Base-by-base conservation (phyloP, 2,329 filamentous ascomycete species). In the Aspergillus chevalieri region DNA sequence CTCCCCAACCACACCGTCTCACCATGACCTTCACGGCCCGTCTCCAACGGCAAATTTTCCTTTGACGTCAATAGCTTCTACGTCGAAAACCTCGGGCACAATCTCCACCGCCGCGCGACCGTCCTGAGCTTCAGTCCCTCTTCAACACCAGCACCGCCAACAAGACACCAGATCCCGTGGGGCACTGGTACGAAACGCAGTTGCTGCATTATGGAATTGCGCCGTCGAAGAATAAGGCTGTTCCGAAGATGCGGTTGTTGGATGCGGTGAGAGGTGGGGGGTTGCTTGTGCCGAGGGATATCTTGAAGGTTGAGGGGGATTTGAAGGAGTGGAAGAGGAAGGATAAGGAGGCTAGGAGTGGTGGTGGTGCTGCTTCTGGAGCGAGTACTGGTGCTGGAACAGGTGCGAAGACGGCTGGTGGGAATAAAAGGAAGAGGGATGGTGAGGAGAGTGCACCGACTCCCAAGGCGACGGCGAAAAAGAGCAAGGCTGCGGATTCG, bases 151-250 rank as follows among this genome's bases (percentile, higher is more conserved):
- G 55, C 33, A 46, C 52, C 7, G 36, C 46, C 10, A 46, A 12
- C 3, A 45, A 43, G 3, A 43, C 53, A 6, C 72, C 75, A 42
- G 78, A 83, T 56, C 74, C 74, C 41, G 75, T 80, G 0, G 80
- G 73, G 1, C 79, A 84, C 54, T 85, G 78, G 77, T 85, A 81
- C 50, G 76, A 81, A 53, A 80, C 82, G 0, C 81, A 85, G 53
- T 72, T 84, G 9, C 65, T 82, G 3, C 82, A 85, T 64, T 85
- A 84, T 65, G 81, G 79, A 1, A 69, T 85, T 0, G 70, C 69
- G 6, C 72, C 74, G 0, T 80, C 78, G 15, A 81, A 80, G 57
- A 73, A 74, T 42, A 84, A 84, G 65, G 74, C 78, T 19, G 74
- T 76, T 0, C 81, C 81, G 8, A 79, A 81, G 49, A 76, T 82